Conservation (phyloP, 768 basidiomycete genomes). For the Porphyrellus cyaneotinctus region DNA sequence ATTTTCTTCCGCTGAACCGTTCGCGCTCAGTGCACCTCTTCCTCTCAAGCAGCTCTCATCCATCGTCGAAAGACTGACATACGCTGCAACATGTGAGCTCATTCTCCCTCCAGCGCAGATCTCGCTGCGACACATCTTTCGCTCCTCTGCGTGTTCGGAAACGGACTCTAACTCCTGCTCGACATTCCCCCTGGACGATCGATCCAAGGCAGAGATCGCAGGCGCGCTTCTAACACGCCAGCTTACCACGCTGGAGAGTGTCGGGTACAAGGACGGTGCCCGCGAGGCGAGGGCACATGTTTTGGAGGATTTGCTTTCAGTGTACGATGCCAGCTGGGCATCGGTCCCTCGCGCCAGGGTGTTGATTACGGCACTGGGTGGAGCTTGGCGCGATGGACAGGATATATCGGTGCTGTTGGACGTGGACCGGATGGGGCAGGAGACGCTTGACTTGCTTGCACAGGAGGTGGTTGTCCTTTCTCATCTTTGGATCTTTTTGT, state of each 20-base stretch:
- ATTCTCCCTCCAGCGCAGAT: constrained; percentile 47
- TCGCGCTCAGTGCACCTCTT: constrained; percentile 37
- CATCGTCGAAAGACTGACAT: constrained; percentile 64
- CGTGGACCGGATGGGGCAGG: constrained; percentile 37
- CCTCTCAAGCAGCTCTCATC: constrained; percentile 51
- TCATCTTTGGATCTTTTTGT: background rate
- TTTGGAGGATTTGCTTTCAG: constrained; percentile 43
- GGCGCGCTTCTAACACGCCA: constrained; percentile 65
- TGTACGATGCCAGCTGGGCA: constrained; percentile 47
- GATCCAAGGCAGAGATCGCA: constrained; percentile 27
- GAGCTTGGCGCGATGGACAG: constrained; percentile 29
- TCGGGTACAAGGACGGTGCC: constrained; percentile 56
- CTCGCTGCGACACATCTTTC: constrained; percentile 35
- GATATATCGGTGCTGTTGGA: constrained; percentile 19
- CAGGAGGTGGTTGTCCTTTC: constrained; percentile 36
- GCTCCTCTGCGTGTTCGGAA: background rate
- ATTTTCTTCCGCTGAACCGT: constrained; percentile 26
- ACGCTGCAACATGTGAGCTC: constrained; percentile 64
- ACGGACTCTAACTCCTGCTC: background rate
- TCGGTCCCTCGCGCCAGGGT: constrained; percentile 60
- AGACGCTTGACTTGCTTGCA: constrained; percentile 40
- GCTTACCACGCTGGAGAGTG: constrained; percentile 48
- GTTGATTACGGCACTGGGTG: constrained; percentile 51
- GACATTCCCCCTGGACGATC: constrained; percentile 16
- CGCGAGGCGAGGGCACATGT: constrained; percentile 38